A percentile compares a stretch with the other conserved stretches of the same genome.
Conservation (phyloP, 768 basidiomycete species). For the Termitomyces eurrhizus region DNA sequence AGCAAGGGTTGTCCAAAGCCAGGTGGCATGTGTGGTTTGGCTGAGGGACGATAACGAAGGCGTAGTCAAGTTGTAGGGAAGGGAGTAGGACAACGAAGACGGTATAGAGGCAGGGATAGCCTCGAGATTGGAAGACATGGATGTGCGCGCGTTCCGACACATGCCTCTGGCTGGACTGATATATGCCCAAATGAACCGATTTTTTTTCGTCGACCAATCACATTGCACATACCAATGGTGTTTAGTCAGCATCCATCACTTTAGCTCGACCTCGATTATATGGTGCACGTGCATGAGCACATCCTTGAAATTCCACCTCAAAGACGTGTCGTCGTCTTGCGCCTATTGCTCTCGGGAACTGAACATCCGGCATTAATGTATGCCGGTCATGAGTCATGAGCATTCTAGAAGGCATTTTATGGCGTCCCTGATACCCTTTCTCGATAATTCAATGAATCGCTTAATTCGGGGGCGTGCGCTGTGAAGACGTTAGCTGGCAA, state of each 20-base stretch:
- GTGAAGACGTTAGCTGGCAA: not conserved
- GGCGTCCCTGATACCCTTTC: not conserved
- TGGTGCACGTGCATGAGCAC: not conserved
- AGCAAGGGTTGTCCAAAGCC: constrained; percentile 68
- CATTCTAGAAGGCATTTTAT: not conserved
- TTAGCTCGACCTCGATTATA: not conserved
- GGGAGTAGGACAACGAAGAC: constrained; percentile 36
- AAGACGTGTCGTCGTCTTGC: not conserved
- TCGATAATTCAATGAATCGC: not conserved
- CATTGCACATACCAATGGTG: constrained; percentile 8
- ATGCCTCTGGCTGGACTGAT: not conserved
- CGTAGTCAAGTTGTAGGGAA: constrained; percentile 44
- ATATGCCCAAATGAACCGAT: constrained; percentile 28
- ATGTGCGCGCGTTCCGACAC: constrained; percentile 23
- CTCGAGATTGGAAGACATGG: constrained; percentile 24
- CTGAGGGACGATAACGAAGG: constrained; percentile 39
- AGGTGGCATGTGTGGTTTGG: constrained; percentile 34
- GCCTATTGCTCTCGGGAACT: not conserved
- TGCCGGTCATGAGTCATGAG: not conserved
- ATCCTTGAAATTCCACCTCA: not conserved
- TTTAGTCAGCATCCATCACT: constrained; percentile 14
- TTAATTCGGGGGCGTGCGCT: not conserved
- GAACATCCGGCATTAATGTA: not conserved
- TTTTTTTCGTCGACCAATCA: constrained; percentile 38
- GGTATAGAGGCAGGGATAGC: constrained; percentile 37